Evolutionary conservation across 129 eudicot species (phyloP).

Genomic region (Lactuca saligna): DNA sequence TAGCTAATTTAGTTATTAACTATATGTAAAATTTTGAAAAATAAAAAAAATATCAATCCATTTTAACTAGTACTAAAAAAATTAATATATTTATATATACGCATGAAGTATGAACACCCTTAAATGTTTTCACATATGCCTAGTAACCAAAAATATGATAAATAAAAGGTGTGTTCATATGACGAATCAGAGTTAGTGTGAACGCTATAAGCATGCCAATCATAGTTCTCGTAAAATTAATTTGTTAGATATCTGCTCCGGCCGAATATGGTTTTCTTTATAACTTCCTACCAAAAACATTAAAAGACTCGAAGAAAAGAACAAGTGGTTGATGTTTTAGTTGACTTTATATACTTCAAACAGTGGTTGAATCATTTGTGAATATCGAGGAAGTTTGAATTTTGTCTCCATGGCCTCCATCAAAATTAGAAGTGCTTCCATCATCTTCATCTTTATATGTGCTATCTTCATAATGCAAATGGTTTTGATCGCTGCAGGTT

Average conservation of each 20-base stretch:
- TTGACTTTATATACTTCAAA: conserved; percentile 10
- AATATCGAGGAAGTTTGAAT: not conserved
- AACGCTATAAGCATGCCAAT: not conserved
- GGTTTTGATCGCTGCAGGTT: conserved; percentile 30
- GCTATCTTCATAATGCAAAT: conserved; percentile 22
- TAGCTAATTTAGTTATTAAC: too few relatives aligned
- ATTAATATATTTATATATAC: too few relatives aligned
- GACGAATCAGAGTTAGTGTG: not conserved
- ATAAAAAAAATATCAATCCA: too few relatives aligned
- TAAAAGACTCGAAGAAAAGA: not conserved
- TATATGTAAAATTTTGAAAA: too few relatives aligned
- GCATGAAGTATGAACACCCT: not conserved
- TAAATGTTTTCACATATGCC: not conserved
- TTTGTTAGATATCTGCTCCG: too few relatives aligned
- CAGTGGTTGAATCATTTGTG: conserved; percentile 1
- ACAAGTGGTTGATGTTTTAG: conserved; percentile 21
- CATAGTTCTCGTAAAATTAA: too few relatives aligned
- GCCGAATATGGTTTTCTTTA: not conserved
- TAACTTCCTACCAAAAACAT: not conserved
- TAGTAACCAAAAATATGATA: not conserved
- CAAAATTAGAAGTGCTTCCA: conserved; percentile 2
- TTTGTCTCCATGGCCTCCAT: conserved; percentile 27
- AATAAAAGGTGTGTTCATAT: not conserved
- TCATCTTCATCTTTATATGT: conserved; percentile 23
- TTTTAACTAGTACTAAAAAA: too few relatives aligned